Evolutionary conservation across 208 protist genomes (phyloP), one percentile per base, ranked within the genome.

Genomic region (Perkinsela sp.): DNA sequence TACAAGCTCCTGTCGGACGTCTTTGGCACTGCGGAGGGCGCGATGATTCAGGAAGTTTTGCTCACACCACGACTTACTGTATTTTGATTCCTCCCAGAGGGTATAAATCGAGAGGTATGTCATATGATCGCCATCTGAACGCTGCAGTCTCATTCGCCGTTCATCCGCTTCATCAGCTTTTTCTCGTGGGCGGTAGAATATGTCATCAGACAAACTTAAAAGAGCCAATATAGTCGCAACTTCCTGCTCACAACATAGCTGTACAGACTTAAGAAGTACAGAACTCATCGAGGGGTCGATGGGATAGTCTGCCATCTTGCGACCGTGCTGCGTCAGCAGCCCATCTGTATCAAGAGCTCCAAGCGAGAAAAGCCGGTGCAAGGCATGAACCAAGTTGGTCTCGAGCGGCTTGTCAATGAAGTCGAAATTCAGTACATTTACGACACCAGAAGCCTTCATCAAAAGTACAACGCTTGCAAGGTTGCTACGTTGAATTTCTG

Each of bases 401-500:
- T 75, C 75, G 29, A 92, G 86, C 1, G 96, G 96, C 32, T 80
- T 80, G 76, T 98, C 96, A 90, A 98, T 96, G 30, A 98, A 96
- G 71, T 97, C 93, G 69, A 98, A 90, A 29, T 79, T 70, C 29
- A 96, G 74, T 28, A 98, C 79, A 78, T 98, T 93, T 57, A 97
- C 93, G 57, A 98, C 93, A 66, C 96, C 95, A 87, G 98, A 92
- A 15, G 93, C 94, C 74, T 97, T 98, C 28, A 98, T 79, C 70
- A 89, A 89, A 66, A 98, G 82, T 29, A 97, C 94, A 1, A 94
- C 92, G 73, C 94, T 94, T 70, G 91, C 93, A 32, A 98, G 78
- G 76, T 97, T 98, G 0, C 95, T 91, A 32, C 96, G 85, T 83
- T 98, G 96, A 69, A 98, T 98, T 74, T 98, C 96, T 29, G 95